phyloP scores from a whole-genome alignment of 2,329 filamentous ascomycete species.

The Colletotrichum sp. region DNA sequence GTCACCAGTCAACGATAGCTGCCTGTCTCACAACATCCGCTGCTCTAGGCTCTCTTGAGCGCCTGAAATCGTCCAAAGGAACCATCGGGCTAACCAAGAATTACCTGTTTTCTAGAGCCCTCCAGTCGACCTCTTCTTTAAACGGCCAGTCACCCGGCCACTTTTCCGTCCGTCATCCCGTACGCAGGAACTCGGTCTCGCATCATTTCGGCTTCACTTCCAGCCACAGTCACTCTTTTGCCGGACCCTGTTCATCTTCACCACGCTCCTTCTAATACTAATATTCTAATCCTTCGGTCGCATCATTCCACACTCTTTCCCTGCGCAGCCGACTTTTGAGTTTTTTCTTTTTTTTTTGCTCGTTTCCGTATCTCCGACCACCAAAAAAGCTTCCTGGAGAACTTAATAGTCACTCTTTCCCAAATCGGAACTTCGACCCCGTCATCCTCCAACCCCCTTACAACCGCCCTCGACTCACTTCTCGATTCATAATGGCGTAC shows the following conservation, averaged over 20 bases:
- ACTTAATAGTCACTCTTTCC: slow-evolving; percentile 45
- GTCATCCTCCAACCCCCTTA: slow-evolving; percentile 22
- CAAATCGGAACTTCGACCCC: slow-evolving; percentile 37
- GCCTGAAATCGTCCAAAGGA: slow-evolving; percentile 21
- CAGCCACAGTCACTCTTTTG: slow-evolving; percentile 65
- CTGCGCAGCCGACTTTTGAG: slow-evolving; percentile 5
- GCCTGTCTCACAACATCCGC: slow-evolving; percentile 9
- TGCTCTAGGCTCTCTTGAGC: slow-evolving; percentile 13
- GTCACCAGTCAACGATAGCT: not conserved
- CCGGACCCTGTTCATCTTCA: slow-evolving; percentile 28
- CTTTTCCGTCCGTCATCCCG: slow-evolving; percentile 34
- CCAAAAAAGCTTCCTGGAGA: slow-evolving; percentile 26
- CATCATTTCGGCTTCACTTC: slow-evolving; percentile 52
- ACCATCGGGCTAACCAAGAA: slow-evolving; percentile 38
- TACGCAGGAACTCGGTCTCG: slow-evolving; percentile 30
- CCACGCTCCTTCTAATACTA: slow-evolving; percentile 27
- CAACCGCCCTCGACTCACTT: slow-evolving; percentile 33
- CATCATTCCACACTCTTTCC: slow-evolving; percentile 21
- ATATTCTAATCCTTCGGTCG: slow-evolving; percentile 25
- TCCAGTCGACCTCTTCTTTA: slow-evolving; percentile 51
- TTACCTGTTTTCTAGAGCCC: slow-evolving; percentile 41
- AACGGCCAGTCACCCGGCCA: slow-evolving; percentile 51
- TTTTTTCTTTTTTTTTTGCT: not conserved
- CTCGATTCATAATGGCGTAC: slow-evolving; percentile 52
- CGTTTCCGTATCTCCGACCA: slow-evolving; percentile 8